Base-by-base conservation (phyloP, 2,329 filamentous ascomycete genomes). In the Stemphylium beticola region DNA sequence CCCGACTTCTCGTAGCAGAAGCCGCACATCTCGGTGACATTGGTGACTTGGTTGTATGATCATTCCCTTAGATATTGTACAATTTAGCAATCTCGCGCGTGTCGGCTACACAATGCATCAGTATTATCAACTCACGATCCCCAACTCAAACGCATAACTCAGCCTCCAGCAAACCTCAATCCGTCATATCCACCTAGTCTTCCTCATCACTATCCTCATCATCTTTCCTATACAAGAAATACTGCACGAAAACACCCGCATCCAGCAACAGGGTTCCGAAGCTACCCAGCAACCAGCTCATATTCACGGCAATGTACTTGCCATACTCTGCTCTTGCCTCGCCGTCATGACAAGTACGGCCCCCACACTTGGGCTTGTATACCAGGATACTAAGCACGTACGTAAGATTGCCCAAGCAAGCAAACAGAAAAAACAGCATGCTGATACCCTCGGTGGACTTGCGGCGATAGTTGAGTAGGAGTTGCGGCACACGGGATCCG, bases 351-450 rank as follows among this genome's bases (percentile, higher is more conserved):
- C 93, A 96, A 4, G 37, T 29, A 12, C 74, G 68, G 17, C 62
- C 49, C 53, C 53, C 51, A 63, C 91, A 96, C 26, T 83, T 79
- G 0, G 93, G 91, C 55, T 93, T 91, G 69, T 92, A 98, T 1
- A 92, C 93, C 60, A 98, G 83, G 64, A 99, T 98, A 33, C 89
- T 93, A 33, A 96, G 79, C 15, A 97, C 93, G 69, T 96, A 98
- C 0, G 93, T 97, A 61, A 96, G 76, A 74, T 99, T 99, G 2
- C 95, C 95, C 5, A 98, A 85, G 72, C 93, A 98, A 4, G 95
- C 95, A 73, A 99, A 98, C 18, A 98, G 81, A 79, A 98, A 98
- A 78, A 98, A 99, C 10, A 98, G 83, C 78, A 97, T 87, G 61
- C 90, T 93, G 17, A 99, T 88, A 3, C 95, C 95, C 51, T 98